Percentiles rank a stretch among this genome's conserved stretches.
phyloP scores from a whole-genome alignment of 768 basidiomycete genomes.

The Suillus cothurnatus region DNA sequence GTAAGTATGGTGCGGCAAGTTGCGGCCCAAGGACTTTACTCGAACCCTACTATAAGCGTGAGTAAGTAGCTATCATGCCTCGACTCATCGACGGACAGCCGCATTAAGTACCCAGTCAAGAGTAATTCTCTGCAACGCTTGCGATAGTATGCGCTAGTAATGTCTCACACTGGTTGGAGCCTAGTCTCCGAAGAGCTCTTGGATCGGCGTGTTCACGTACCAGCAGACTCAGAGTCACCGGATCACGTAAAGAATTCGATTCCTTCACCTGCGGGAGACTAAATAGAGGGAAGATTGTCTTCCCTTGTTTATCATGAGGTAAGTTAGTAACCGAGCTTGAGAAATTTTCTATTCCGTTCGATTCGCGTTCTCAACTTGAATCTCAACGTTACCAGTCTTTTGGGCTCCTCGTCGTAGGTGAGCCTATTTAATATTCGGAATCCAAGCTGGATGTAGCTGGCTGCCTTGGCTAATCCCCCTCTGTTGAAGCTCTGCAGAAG shows the following conservation, averaged over 20 bases:
- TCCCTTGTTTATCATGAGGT: background rate
- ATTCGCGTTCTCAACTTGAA: background rate
- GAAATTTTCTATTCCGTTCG: background rate
- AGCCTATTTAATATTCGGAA: background rate
- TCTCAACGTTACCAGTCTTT: background rate
- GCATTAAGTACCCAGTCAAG: no score
- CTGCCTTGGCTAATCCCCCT: background rate
- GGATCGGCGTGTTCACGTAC: background rate
- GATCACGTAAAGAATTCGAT: background rate
- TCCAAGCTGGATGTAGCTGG: background rate
- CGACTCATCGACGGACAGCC: no score
- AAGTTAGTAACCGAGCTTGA: slow-evolving; percentile 2
- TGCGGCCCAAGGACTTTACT: no score
- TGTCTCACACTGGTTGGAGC: background rate
- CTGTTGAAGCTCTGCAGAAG: background rate
- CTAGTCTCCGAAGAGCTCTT: background rate
- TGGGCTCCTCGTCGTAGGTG: background rate
- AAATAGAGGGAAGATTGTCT: background rate
- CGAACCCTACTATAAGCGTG: no score
- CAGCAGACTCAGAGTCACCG: background rate
- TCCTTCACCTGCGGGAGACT: background rate
- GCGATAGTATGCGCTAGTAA: background rate
- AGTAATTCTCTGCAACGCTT: background rate
- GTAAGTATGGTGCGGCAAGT: no score
- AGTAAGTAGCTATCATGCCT: background rate